A percentile compares a stretch with the other conserved stretches of the same genome.
Conservation (phyloP, 106 monocot species). For the Narthecium ossifragum region DNA sequence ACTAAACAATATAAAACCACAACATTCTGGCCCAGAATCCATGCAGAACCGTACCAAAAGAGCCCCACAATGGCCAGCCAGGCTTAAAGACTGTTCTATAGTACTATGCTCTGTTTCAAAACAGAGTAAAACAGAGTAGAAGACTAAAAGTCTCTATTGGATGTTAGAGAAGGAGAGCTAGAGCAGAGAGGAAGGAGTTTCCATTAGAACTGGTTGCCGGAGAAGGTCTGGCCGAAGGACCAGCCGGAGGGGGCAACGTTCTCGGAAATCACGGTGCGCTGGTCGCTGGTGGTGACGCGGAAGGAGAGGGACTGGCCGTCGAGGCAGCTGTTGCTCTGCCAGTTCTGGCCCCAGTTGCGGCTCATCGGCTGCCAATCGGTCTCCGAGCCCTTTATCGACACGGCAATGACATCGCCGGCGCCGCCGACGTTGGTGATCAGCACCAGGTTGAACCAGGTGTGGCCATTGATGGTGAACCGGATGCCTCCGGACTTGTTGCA, state of each 20-base stretch:
- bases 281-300: slow-evolving; percentile 44
- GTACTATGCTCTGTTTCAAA: neutral
- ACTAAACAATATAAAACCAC: neutral
- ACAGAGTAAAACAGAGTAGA: neutral
- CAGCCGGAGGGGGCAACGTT: slow-evolving; percentile 41
- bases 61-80: neutral
- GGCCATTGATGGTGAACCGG: slow-evolving; percentile 73
- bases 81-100: neutral
- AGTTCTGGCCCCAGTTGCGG: slow-evolving; percentile 75
- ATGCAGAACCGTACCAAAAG: neutral
- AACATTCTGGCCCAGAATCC: neutral
- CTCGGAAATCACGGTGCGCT: slow-evolving; percentile 28
- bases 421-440: slow-evolving; percentile 76
- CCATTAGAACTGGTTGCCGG: slow-evolving; percentile 53
- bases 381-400: slow-evolving; percentile 45
- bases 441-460: slow-evolving; percentile 80
- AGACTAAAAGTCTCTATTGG: neutral
- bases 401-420: slow-evolving; percentile 55
- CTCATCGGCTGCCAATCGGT: slow-evolving; percentile 65
- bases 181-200: no score
- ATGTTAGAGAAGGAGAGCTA: neutral
- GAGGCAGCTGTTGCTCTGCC: slow-evolving; percentile 48
- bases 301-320: slow-evolving; percentile 48
- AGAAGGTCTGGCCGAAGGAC: slow-evolving; percentile 69
- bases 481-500: slow-evolving; percentile 58